Evolutionary conservation across 371 early-diverging fungal species (phyloP).

Genomic region (Encephalitozoon cuniculi): DNA sequence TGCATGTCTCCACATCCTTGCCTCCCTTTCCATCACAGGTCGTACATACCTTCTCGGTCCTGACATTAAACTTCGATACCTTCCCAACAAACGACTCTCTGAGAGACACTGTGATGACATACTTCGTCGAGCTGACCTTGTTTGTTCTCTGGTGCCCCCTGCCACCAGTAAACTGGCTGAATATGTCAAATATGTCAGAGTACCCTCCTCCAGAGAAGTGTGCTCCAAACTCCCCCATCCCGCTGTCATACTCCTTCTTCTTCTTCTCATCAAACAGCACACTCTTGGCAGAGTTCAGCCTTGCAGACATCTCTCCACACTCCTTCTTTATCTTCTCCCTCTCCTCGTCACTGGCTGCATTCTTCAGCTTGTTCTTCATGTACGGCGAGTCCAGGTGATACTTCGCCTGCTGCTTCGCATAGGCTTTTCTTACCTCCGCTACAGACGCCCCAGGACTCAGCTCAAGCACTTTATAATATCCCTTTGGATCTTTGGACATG

Average conservation of each 20-base stretch:
- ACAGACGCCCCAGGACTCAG: slow-evolving; percentile 39
- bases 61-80: slow-evolving; percentile 43
- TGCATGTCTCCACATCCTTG: slow-evolving; percentile 41
- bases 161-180: slow-evolving; percentile 39
- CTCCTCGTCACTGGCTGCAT: slow-evolving; percentile 42
- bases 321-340: slow-evolving; percentile 38
- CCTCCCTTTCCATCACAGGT: slow-evolving; percentile 57
- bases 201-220: slow-evolving; percentile 15
- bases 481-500: slow-evolving; percentile 41
- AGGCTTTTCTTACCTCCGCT: slow-evolving; percentile 50
- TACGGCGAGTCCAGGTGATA: slow-evolving; percentile 40
- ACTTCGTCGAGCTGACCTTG: slow-evolving; percentile 44
- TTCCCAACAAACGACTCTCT: slow-evolving; percentile 50
- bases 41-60: slow-evolving; percentile 46
- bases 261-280: slow-evolving; percentile 52
- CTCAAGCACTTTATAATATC: slow-evolving; percentile 54
- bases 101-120: slow-evolving; percentile 44
- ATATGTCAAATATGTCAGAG: slow-evolving; percentile 55
- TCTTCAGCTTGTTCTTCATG: slow-evolving; percentile 17
- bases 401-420: slow-evolving; percentile 32
- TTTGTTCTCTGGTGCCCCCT: slow-evolving; percentile 22
- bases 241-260: slow-evolving; percentile 55
- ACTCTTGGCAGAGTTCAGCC: slow-evolving; percentile 53
- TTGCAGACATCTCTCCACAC: slow-evolving; percentile 43
- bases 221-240: slow-evolving; percentile 34